Base-by-base conservation (phyloP, 1,284 basidiomycete species). In the Ustilago cynodontis region DNA sequence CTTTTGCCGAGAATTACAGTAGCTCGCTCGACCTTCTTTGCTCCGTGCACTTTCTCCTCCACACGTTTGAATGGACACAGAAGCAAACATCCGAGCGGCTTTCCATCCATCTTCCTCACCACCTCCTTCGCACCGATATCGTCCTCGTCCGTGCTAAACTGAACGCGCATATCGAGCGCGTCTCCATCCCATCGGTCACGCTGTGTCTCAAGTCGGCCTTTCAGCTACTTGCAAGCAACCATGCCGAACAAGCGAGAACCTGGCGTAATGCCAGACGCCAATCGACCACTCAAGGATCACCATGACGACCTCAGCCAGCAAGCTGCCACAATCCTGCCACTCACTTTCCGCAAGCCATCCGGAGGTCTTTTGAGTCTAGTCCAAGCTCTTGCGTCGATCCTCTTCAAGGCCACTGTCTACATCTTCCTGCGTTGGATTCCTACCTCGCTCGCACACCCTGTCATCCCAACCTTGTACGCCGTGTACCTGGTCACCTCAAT, bases 361-460 rank as follows among this genome's bases (percentile, higher is more conserved):
- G 71, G 70, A 11, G 78, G 79, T 16, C 2, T 79, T 20, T 20
- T 70, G n/a, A 63, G 69, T 50, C 26, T 68, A 24, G 24, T 82
- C 2, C 80, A 85, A 59, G 59, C 67, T 8, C 2, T 74, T 18
- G 66, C 66, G 10, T 79, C 78, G 37, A 39, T 81, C 22, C 63
- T 84, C 41, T 80, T 82, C 65, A 82, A 82, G 29, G 45, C 80
- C 2, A n/a, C 64, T 37, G 75, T 80, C 63, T 82, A 61, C 39
- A 37, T 84, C 31, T 85, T 83, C 59, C 51, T 85, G 56, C 77
- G 82, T 10, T 79, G 83, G 79, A 79, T 85, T 28, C 82, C 82
- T 10, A 78, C 71, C 11, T 58, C 66, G 3, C 47, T 77, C 16
- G 71, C 71, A 0, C 72, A 65, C 52, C 75, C 80, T 5, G 58